Evolutionary conservation across 2,329 filamentous ascomycete species (phyloP).

Genomic region (Fusarium siculi): DNA sequence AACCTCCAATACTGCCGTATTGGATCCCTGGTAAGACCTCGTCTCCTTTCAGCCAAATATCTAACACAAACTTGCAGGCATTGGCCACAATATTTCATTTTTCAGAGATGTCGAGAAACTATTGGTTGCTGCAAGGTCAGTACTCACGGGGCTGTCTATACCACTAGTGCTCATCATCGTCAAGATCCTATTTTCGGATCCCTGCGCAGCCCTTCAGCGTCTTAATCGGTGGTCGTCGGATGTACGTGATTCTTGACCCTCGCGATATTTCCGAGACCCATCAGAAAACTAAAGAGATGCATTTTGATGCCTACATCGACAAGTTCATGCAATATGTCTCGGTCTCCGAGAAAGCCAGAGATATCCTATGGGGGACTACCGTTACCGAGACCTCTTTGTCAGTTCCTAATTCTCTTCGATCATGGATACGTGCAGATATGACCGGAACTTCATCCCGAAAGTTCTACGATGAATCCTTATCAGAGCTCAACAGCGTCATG

Average conservation of each 20-base stretch:
- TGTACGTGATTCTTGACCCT: neutral
- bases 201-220: neutral
- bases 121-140: neutral
- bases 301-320: neutral
- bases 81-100: neutral
- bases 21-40: conserved; percentile 1
- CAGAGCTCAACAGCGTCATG: neutral
- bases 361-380: neutral
- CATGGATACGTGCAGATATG: neutral
- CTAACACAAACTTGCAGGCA: neutral
- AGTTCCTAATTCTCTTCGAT: neutral
- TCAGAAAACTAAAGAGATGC: neutral
- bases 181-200: neutral
- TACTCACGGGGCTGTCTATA: neutral
- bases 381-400: neutral
- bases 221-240: neutral
- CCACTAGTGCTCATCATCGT: neutral
- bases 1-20: conserved; percentile 1
- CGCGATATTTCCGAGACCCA: neutral
- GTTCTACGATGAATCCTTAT: neutral
- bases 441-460: accelerated
- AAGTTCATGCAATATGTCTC: neutral
- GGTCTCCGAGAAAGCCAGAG: neutral
- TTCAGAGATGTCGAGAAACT: neutral
- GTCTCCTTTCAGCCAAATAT: accelerated